phyloP scores from a whole-genome alignment of 441 rosid genomes.

The Adansonia gregorii region DNA sequence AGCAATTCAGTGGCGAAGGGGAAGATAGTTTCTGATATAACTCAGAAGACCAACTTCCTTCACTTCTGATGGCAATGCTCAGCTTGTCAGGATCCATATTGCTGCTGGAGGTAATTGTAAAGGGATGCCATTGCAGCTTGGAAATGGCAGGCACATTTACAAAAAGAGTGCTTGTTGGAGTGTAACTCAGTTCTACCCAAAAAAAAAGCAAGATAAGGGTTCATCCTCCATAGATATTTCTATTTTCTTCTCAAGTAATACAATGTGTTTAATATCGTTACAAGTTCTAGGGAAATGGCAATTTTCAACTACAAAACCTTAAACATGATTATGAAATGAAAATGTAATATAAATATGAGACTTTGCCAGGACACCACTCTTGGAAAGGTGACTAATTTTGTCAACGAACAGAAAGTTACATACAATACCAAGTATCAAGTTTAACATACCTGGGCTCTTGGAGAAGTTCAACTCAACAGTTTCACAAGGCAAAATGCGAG shows the following conservation, averaged over 20 bases:
- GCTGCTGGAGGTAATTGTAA: slow-evolving; percentile 53
- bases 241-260: no score
- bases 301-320: no score
- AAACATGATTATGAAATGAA: no score
- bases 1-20: slow-evolving; percentile 30
- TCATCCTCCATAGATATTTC: no score
- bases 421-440: no score
- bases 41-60: slow-evolving; percentile 53
- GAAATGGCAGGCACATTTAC: slow-evolving; percentile 55
- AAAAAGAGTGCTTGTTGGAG: slow-evolving; percentile 49
- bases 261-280: no score
- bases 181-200: slow-evolving; percentile 42
- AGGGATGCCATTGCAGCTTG: slow-evolving; percentile 72
- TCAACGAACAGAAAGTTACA: background rate
- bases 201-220: background rate
- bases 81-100: slow-evolving; percentile 48
- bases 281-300: no score
- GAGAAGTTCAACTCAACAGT: slow-evolving; percentile 58
- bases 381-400: background rate
- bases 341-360: no score
- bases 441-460: slow-evolving; percentile 43
- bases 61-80: slow-evolving; percentile 52
- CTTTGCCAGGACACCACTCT: background rate
- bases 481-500: slow-evolving; percentile 51
- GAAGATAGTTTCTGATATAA: slow-evolving; percentile 47